Base-by-base conservation (phyloP, 1,139 yeast genomes). In the Wickerhamiella pararugosa region DNA sequence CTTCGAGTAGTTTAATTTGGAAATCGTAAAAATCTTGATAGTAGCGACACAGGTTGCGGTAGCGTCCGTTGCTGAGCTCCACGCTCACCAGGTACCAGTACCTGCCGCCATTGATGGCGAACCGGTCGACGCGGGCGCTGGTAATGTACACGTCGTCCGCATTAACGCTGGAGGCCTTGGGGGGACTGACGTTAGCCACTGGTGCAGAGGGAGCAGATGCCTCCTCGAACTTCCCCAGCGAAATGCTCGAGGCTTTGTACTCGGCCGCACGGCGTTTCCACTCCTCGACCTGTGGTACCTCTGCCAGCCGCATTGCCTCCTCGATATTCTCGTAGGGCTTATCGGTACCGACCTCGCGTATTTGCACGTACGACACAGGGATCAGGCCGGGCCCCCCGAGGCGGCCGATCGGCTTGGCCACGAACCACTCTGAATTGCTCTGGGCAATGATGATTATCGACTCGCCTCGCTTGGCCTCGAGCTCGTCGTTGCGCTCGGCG, bases 341-440 rank as follows among this genome's bases (percentile, higher is more conserved):
- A 27, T 78, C 79, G 1, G 82, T 67, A 32, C 76, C 67, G 46
- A 86, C 71, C 58, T 90, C 94, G 35, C 90, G 75, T 38, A 90
- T 73, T 55, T 83, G 82, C 29, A 90, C 93, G 57, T 82, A 90
- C 27, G 84, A 75, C 4, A 83, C 92, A 0, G 98, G 98, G 8
- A 90, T 93, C 45, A 90, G 68, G 1, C 98, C 98, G 0, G 97
- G 97, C 0, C 97, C 98, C 10, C 98, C 98, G 40, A 90, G 67
- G 42, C 96, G 69, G 48, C 92, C 93, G 42, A 90, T 82, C 6
- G 96, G 96, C 59, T 90, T 90, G 9, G 97, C 97, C 45, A 90
- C 92, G 55, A 86, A 87, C 98, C 98, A 90, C 62, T 90, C 98
- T 52, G 71, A 83, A 46, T 84, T 90, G 56, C 90, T 93, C 61